Evolutionary conservation across 2,329 filamentous ascomycete genomes (phyloP), one percentile per base, ranked within the genome.

Genomic region (Cladorrhinum sp.): DNA sequence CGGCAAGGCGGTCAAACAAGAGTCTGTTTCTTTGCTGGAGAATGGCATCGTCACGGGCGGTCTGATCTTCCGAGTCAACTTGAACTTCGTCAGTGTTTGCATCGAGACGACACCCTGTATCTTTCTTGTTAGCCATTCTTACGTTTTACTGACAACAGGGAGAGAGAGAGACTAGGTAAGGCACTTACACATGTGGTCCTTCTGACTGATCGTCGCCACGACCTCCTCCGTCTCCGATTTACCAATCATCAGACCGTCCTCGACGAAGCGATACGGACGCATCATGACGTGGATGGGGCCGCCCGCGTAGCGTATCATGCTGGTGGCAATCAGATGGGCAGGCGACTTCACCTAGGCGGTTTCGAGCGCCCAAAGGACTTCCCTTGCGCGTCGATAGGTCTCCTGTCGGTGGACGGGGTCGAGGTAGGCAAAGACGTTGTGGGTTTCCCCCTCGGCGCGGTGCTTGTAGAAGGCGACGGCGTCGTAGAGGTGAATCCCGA

Each of bases 351-450:
- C 66, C 58, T 58, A 71, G 2, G 60, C 67, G 7, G 64, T 66
- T 29, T 75, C 72, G 23, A 75, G 57, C 5, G 70, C 71, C 72
- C 70, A 74, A 1, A 74, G 67, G 7, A 72, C 27, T 66, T 74
- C 70, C 24, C 72, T 66, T 4, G 62, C 63, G 2, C 64, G 61
- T 8, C 65, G 66, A 59, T 64, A 73, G 1, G 64, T 61, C 12
- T 68, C 55, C 25, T 65, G 55, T 18, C 71, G 69, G 16, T 67
- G 32, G 7, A 68, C 59, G 29, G 56, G 29, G 8, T 67, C 66
- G 13, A 71, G 63, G 61, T 73, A 73, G 24, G 70, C 69, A 54
- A 72, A 73, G 2, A 69, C 72, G 60, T 62, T 70, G 65, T 74
- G 71, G 8, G 71, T 74, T 61, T 73, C 71, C 13, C 71, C 71